Percentiles rank a stretch among this genome's conserved stretches.
These are phyloP conservation scores for Hirschioporus abietinus DNA, from an alignment of 768 basidiomycete species.

Conservation along the genomic window DNA sequence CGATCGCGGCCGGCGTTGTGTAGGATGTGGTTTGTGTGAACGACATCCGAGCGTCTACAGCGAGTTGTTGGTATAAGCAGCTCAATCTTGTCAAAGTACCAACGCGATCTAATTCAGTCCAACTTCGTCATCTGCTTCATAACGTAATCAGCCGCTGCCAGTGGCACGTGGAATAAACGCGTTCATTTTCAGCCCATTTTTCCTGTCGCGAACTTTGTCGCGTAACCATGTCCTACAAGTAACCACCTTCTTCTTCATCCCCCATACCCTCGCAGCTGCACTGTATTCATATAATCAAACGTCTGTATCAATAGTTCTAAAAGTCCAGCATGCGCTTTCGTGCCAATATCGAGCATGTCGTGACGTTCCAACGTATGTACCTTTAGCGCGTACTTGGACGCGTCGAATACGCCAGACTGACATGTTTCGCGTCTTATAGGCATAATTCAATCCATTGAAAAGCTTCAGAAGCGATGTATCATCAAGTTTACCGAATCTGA, in stretches of 20 bases:
- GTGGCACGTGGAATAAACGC: not conserved
- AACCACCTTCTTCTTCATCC: not conserved
- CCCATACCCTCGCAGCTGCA: no score
- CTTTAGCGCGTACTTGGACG: slow-evolving; percentile 6
- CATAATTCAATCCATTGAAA: slow-evolving; percentile 77
- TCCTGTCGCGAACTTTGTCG: not conserved
- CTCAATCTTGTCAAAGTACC: not conserved
- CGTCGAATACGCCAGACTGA: slow-evolving; percentile 1
- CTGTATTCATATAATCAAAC: no score
- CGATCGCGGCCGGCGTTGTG: not conserved
- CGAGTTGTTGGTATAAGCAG: not conserved
- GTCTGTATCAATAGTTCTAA: no score
- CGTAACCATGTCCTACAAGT: not conserved
- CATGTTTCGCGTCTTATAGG: slow-evolving; percentile 33
- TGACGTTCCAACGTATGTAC: slow-evolving; percentile 47
- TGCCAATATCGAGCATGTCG: slow-evolving; percentile 52
- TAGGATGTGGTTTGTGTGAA: not conserved
- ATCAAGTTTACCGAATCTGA: slow-evolving; percentile 70
- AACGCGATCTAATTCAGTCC: not conserved
- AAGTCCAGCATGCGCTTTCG: slow-evolving; percentile 54
- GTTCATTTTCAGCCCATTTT: not conserved
- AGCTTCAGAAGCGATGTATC: slow-evolving; percentile 78
- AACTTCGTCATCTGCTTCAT: not conserved
- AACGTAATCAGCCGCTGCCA: not conserved
- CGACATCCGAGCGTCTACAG: not conserved